Evolutionary conservation across 441 rosid genomes (phyloP), one percentile per base, ranked within the genome.

Genomic region (Populus hybrid): DNA sequence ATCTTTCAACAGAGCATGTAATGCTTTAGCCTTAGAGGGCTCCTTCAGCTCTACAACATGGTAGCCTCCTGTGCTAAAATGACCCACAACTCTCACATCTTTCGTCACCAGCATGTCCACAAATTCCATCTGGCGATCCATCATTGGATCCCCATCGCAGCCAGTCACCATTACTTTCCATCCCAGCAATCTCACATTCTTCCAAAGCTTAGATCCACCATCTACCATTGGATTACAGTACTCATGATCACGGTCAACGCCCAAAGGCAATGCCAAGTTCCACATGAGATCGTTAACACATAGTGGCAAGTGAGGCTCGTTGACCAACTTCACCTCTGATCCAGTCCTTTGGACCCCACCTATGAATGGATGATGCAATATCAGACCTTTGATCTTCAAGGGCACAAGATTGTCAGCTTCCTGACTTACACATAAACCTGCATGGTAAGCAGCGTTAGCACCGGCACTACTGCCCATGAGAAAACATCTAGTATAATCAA

Each of bases 401-500:
- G 90, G 89, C 4, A 12, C 65, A 0, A 83, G 78, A 46, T 75
- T 64, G 1, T 71, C 70, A 10, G 35, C 73, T 9, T 12, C 38
- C 4, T 34, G 8, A 12, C 14, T 18, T 16, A 19, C 73, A n/a
- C 84, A 78, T 6, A 85, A 7, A 14, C 83, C 91, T 7, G 76
- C 84, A 23, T 79, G 83, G 80, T 84, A 87, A 4, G 86, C 87
- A n/a, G 87, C 71, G 75, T 88, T 91, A 4, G 81, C 86, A 1
- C 95, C 91, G 0, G 88, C 86, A 65, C 92, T 89, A 1, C 71
- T n/a, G 3, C 95, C 93, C 90, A 83, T 84, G 2, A 91, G 79
- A 67, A 70, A 87, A 64, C 88, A 85, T 4, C 30, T 65, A 1
- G 78, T 68, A 38, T 81, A 66, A 74, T 88, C 92, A 8, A 75